Evolutionary conservation across 176 grass and related monocot species (phyloP).

Genomic region (Zea mays): DNA sequence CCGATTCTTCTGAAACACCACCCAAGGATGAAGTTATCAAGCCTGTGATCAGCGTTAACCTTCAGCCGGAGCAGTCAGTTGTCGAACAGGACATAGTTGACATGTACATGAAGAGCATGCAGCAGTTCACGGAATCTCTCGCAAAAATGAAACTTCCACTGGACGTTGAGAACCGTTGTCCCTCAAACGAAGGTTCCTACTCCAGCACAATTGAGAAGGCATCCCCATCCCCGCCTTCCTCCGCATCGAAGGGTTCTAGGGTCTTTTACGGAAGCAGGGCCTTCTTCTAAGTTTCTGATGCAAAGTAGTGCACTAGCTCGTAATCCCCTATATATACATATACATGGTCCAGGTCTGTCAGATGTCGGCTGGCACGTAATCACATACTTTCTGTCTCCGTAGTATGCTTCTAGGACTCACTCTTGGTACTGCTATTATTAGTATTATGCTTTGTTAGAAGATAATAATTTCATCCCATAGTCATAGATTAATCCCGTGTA

Average conservation of each 20-base stretch:
- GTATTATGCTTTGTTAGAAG: slow-evolving; percentile 24
- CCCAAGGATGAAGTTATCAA: slow-evolving; percentile 43
- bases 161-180: slow-evolving; percentile 44
- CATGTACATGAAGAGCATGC: slow-evolving; percentile 99
- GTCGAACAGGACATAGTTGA: slow-evolving; percentile 80
- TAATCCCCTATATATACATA: background rate
- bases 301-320: background rate
- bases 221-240: slow-evolving; percentile 19
- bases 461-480: background rate
- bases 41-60: slow-evolving; percentile 62
- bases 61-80: slow-evolving; percentile 63
- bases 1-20: slow-evolving; percentile 58
- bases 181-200: slow-evolving; percentile 39
- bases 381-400: slow-evolving; percentile 27
- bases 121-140: slow-evolving; percentile 88
- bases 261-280: slow-evolving; percentile 98
- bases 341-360: slow-evolving; percentile 8
- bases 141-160: slow-evolving; percentile 95
- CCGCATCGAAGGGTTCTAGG: slow-evolving; percentile 54
- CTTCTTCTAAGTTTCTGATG: slow-evolving; percentile 65
- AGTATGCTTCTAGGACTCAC: slow-evolving; percentile 28
- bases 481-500: slow-evolving; percentile 22
- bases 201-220: slow-evolving; percentile 52
- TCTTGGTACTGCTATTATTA: slow-evolving; percentile 16
- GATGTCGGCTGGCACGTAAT: slow-evolving; percentile 1